These are phyloP conservation scores for Phytophthora meadii DNA, from an alignment of 352 stramenopile species.

Conservation along the genomic window DNA sequence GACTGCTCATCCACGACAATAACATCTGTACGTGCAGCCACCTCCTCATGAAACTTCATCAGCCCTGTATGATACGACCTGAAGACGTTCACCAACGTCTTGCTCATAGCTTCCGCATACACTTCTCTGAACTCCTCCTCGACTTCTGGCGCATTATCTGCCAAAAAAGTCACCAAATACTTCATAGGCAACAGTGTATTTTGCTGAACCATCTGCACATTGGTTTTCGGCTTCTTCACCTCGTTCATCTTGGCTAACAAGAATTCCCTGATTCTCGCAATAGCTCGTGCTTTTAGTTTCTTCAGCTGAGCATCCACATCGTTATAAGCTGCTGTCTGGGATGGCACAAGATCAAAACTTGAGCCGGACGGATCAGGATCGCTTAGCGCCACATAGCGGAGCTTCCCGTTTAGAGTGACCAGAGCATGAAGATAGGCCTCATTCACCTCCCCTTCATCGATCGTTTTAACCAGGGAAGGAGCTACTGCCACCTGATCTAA, in stretches of 20 bases:
- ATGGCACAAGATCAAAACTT: conserved; percentile 90
- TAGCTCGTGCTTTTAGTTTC: conserved; percentile 85
- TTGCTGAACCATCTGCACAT: conserved; percentile 98
- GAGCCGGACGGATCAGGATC: conserved; percentile 62
- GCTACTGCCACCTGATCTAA: conserved; percentile 96
- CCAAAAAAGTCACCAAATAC: conserved; percentile 95
- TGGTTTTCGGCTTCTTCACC: conserved; percentile 97
- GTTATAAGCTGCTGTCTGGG: conserved; percentile 90
- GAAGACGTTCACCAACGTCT: conserved; percentile 96
- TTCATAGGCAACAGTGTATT: conserved; percentile 97
- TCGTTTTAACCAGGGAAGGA: conserved; percentile 92
- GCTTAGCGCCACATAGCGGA: conserved; percentile 88
- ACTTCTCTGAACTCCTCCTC: conserved; percentile 95
- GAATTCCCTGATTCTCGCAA: conserved; percentile 91
- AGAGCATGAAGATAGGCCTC: conserved; percentile 95
- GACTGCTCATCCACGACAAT: conserved; percentile 96
- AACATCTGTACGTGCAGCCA: conserved; percentile 93
- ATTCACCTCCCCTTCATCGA: conserved; percentile 96
- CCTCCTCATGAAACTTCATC: conserved; percentile 94
- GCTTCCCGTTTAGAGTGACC: conserved; percentile 93
- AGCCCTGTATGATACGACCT: conserved; percentile 96
- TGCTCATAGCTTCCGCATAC: conserved; percentile 98
- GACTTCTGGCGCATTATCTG: conserved; percentile 92
- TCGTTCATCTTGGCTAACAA: conserved; percentile 94
- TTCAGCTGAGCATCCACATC: conserved; percentile 94